phyloP scores from a whole-genome alignment of 148 eudicot genomes.

The Nepenthes gracilis region DNA sequence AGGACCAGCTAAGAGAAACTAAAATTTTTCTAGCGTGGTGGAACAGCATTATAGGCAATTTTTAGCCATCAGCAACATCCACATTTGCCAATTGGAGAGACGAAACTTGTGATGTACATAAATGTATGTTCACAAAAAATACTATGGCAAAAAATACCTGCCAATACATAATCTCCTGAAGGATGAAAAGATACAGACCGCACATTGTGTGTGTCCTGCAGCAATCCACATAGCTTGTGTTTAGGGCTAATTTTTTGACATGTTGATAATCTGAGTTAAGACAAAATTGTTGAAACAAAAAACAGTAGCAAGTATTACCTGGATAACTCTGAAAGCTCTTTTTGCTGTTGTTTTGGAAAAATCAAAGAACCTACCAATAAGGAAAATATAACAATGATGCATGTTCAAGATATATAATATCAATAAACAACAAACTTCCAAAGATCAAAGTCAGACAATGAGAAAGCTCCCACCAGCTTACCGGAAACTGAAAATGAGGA shows the following conservation, averaged over 20 bases:
- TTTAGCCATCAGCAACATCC: no score
- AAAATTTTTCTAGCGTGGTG: no score
- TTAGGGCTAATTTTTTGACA: not conserved
- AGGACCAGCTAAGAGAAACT: no score
- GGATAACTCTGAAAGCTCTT: slow-evolving; percentile 79
- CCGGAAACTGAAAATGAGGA: no score
- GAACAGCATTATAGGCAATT: no score
- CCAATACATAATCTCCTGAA: slow-evolving; percentile 80
- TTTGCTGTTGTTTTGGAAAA: slow-evolving; percentile 79
- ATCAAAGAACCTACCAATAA: slow-evolving; percentile 60
- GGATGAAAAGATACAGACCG: slow-evolving; percentile 86
- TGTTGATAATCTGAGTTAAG: not conserved
- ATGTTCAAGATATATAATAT: not conserved
- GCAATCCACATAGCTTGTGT: not conserved
- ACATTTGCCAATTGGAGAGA: no score
- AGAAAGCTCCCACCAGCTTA: not conserved
- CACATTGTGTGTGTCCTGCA: slow-evolving; percentile 89
- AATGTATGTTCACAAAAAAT: not conserved
- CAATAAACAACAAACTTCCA: not conserved
- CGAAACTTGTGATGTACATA: no score
- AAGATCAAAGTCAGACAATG: not conserved
- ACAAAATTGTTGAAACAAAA: not conserved
- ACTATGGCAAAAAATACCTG: slow-evolving; percentile 28
- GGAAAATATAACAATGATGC: not conserved
- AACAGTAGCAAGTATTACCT: slow-evolving; percentile 27